Percentiles rank a stretch among this genome's conserved stretches.
Evolutionary conservation across 805 yeast species (phyloP).

Genomic region (Komagataella ulmi): DNA sequence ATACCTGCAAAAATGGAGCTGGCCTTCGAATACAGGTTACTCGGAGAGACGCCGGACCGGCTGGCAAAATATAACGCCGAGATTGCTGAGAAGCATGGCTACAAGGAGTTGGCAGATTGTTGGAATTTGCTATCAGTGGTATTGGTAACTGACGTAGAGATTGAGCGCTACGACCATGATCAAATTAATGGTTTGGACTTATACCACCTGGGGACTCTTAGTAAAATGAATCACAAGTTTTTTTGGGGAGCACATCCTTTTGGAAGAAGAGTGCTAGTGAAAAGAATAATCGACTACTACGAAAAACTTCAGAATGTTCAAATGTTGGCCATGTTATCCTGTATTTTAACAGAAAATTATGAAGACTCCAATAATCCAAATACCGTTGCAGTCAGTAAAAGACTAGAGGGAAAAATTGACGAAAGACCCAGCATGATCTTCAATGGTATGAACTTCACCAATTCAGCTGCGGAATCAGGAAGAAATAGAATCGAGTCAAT

Average conservation of each 20-base stretch:
- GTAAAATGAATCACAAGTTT: neutral
- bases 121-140: slow-evolving; percentile 54
- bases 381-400: slow-evolving; percentile 23
- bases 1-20: slow-evolving; percentile 66
- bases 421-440: slow-evolving; percentile 1
- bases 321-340: slow-evolving; percentile 82
- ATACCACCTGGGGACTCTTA: neutral
- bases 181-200: neutral
- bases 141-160: slow-evolving; percentile 25
- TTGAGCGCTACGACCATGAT: slow-evolving; percentile 8
- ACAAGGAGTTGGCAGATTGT: slow-evolving; percentile 50
- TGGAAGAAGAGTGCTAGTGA: slow-evolving; percentile 56
- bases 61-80: slow-evolving; percentile 58
- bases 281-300: slow-evolving; percentile 48
- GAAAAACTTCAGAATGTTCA: slow-evolving; percentile 59
- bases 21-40: slow-evolving; percentile 51
- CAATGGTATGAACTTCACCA: neutral
- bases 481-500: neutral
- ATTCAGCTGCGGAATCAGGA: neutral
- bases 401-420: neutral
- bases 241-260: slow-evolving; percentile 73
- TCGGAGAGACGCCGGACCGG: slow-evolving; percentile 50
- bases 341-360: slow-evolving; percentile 43
- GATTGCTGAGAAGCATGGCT: slow-evolving; percentile 54
- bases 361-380: slow-evolving; percentile 12